phyloP scores from a whole-genome alignment of 768 basidiomycete species.

The Boletus huronensis region DNA sequence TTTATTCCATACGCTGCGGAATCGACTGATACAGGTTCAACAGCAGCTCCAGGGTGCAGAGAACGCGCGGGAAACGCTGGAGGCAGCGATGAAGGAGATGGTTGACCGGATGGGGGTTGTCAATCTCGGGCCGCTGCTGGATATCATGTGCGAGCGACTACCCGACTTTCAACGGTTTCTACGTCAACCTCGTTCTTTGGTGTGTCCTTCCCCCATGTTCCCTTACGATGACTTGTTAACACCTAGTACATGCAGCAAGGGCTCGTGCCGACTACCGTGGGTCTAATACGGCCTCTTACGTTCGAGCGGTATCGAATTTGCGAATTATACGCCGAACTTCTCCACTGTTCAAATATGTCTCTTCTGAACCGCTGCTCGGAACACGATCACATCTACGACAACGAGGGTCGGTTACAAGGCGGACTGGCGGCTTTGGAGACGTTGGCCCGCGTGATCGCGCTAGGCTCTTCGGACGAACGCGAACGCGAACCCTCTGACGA shows the following conservation, averaged over 20 bases:
- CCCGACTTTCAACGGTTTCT: slow-evolving; percentile 69
- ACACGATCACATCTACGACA: slow-evolving; percentile 70
- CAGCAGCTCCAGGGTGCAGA: slow-evolving; percentile 59
- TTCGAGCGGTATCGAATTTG: slow-evolving; percentile 94
- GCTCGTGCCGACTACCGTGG: slow-evolving; percentile 70
- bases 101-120: slow-evolving; percentile 86
- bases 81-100: slow-evolving; percentile 75
- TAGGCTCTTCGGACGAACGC: slow-evolving; percentile 52
- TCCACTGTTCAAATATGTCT: slow-evolving; percentile 98
- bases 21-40: slow-evolving; percentile 84
- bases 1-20: slow-evolving; percentile 89
- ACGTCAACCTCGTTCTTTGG: slow-evolving; percentile 69
- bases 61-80: slow-evolving; percentile 62
- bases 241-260: slow-evolving; percentile 46
- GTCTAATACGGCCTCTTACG: slow-evolving; percentile 74
- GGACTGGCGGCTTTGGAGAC: slow-evolving; percentile 83
- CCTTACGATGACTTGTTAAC: slow-evolving; percentile 12
- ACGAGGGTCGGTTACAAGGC: slow-evolving; percentile 82
- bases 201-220: slow-evolving; percentile 37
- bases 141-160: slow-evolving; percentile 66
- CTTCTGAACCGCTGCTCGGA: slow-evolving; percentile 80
- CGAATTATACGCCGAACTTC: slow-evolving; percentile 93
- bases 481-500: slow-evolving; percentile 60
- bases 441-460: slow-evolving; percentile 77
- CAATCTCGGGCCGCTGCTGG: slow-evolving; percentile 79